These are phyloP conservation scores for Aegilops speltoides DNA, from an alignment of 176 grass and related monocot genomes.

Conservation along the genomic window DNA sequence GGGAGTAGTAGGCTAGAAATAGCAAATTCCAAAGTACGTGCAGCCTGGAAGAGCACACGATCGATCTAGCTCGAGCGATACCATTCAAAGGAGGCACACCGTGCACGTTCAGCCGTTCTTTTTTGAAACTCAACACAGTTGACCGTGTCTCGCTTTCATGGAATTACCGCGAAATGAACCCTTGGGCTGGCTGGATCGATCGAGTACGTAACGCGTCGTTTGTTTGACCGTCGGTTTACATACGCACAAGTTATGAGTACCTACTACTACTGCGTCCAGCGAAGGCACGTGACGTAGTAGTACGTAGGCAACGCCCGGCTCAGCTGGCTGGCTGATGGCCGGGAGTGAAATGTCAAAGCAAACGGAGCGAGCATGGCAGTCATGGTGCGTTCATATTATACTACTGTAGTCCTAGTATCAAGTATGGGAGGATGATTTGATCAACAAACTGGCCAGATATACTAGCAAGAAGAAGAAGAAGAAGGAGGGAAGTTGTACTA, in stretches of 20 bases:
- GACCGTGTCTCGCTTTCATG: not conserved
- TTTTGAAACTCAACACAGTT: not conserved
- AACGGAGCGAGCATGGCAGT: too few relatives aligned
- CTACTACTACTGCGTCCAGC: not conserved
- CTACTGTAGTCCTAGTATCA: too few relatives aligned
- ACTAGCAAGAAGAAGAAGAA: not conserved
- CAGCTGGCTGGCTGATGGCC: too few relatives aligned
- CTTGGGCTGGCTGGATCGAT: too few relatives aligned
- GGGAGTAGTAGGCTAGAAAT: too few relatives aligned
- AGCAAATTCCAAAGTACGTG: too few relatives aligned
- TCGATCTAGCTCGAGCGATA: not conserved
- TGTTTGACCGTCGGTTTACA: too few relatives aligned
- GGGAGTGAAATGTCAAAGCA: too few relatives aligned
- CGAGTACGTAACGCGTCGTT: too few relatives aligned
- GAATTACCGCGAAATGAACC: not conserved
- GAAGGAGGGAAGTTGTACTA: too few relatives aligned
- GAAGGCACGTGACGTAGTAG: conserved; percentile 1
- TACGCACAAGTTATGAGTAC: too few relatives aligned
- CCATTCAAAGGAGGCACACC: not conserved
- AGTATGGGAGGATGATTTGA: not conserved
- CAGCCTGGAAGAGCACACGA: not conserved
- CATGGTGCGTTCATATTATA: too few relatives aligned
- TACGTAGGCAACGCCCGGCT: not conserved
- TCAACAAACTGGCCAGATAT: conserved; percentile 6
- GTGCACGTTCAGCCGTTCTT: not conserved